phyloP scores from a whole-genome alignment of 345 rosid genomes.

The Trapa bicornis region DNA sequence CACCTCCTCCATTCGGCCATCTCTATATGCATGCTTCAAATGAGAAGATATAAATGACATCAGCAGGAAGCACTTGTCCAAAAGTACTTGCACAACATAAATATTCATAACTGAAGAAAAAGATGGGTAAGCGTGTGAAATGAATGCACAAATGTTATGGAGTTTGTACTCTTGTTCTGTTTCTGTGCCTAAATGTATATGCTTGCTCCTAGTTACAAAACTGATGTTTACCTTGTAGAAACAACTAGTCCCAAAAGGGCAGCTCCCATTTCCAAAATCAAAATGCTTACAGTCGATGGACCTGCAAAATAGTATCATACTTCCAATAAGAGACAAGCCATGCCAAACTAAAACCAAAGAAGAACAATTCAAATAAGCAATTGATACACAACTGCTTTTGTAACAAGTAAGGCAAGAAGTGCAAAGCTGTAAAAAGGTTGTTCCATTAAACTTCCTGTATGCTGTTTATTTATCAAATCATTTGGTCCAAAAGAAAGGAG shows the following conservation, averaged over 20 bases:
- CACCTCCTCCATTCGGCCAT: constrained; percentile 68
- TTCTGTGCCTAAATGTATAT: background rate
- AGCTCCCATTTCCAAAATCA: constrained; percentile 76
- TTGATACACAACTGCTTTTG: background rate
- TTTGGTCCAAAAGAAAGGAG: background rate
- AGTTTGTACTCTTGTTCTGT: background rate
- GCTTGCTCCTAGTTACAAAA: too few relatives aligned
- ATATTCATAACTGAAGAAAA: background rate
- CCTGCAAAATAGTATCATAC: constrained; percentile 21
- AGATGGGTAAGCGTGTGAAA: too few relatives aligned
- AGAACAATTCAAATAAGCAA: background rate
- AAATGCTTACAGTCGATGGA: constrained; percentile 92
- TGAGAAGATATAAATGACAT: background rate
- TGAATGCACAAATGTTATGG: background rate
- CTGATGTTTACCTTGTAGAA: constrained; percentile 56
- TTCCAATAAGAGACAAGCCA: background rate
- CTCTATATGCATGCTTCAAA: constrained; percentile 62
- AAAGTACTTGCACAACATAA: background rate
- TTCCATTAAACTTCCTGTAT: background rate
- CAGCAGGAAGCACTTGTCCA: background rate
- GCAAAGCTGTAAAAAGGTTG: background rate
- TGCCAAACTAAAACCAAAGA: background rate
- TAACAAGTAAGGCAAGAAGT: background rate
- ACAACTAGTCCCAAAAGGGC: constrained; percentile 94
- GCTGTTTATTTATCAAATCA: background rate